Percentiles rank a stretch among this genome's conserved stretches.
Conservation (phyloP, 106 monocot species). For the Dendrobium nobile region DNA sequence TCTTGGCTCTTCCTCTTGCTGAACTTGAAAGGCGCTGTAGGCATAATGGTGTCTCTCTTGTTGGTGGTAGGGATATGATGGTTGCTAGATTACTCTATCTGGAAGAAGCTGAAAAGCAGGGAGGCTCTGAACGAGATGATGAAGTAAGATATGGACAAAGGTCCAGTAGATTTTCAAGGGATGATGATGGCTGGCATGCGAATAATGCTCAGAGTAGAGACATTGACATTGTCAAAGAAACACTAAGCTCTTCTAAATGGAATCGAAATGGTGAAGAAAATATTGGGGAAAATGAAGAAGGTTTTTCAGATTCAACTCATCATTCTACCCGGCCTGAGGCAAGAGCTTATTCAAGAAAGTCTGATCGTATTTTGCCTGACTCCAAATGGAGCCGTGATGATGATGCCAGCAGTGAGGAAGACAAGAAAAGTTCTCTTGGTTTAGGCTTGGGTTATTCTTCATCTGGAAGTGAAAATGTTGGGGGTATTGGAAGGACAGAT, state of each 20-base stretch:
- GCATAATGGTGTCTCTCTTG: slow-evolving; percentile 87
- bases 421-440: slow-evolving; percentile 36
- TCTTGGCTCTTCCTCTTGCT: slow-evolving; percentile 71
- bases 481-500: slow-evolving; percentile 29
- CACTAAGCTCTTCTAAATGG: slow-evolving; percentile 12
- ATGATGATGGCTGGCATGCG: slow-evolving; percentile 25
- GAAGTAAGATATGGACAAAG: slow-evolving; percentile 41
- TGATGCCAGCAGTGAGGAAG: slow-evolving; percentile 81
- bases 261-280: slow-evolving; percentile 20
- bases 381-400: slow-evolving; percentile 96
- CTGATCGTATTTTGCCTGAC: slow-evolving; percentile 54
- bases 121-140: slow-evolving; percentile 57
- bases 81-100: slow-evolving; percentile 88
- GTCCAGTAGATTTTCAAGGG: slow-evolving; percentile 30
- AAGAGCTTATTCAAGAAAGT: slow-evolving; percentile 22
- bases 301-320: slow-evolving; percentile 22
- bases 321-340: slow-evolving; percentile 20
- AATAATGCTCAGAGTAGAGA: slow-evolving; percentile 26
- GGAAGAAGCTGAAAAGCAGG: slow-evolving; percentile 89
- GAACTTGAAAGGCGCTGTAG: slow-evolving; percentile 95
- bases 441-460: slow-evolving; percentile 78
- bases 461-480: slow-evolving; percentile 75
- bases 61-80: slow-evolving; percentile 96
- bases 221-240: slow-evolving; percentile 10
- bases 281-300: slow-evolving; percentile 12